These are phyloP conservation scores for Agrostemma githago DNA, from an alignment of 148 eudicot species.

Conservation along the genomic window DNA sequence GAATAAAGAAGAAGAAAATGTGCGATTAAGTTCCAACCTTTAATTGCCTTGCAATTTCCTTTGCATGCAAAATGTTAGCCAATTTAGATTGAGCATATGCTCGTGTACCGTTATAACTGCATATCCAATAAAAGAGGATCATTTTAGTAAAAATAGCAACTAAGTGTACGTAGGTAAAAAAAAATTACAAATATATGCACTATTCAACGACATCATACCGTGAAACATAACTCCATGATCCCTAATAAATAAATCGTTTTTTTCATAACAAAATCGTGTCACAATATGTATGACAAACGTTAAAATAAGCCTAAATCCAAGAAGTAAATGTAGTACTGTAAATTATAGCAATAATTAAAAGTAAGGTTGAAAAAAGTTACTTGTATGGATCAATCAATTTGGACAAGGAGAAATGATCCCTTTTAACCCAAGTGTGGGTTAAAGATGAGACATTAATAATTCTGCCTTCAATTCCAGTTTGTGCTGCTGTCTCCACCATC, in stretches of 20 bases:
- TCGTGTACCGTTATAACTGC: conserved; percentile 77
- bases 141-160: not conserved
- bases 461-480: conserved; percentile 62
- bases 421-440: conserved; percentile 78
- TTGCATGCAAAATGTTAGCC: conserved; percentile 83
- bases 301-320: not conserved
- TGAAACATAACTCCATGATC: no score
- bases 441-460: conserved; percentile 85
- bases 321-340: no score
- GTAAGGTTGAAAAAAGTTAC: conserved; percentile 24
- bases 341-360: not conserved
- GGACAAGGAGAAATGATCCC: conserved; percentile 42
- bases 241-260: no score
- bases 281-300: no score
- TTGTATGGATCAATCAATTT: conserved; percentile 56
- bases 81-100: conserved; percentile 91
- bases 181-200: no score
- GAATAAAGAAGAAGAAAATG: not conserved
- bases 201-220: no score
- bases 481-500: conserved; percentile 86
- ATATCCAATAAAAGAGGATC: conserved; percentile 11
- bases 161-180: not conserved
- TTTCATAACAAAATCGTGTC: no score
- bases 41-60: conserved; percentile 70
- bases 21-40: conserved; percentile 38